Evolutionary conservation across 495 filamentous ascomycete genomes (phyloP).

Genomic region (Penicillium parvum): DNA sequence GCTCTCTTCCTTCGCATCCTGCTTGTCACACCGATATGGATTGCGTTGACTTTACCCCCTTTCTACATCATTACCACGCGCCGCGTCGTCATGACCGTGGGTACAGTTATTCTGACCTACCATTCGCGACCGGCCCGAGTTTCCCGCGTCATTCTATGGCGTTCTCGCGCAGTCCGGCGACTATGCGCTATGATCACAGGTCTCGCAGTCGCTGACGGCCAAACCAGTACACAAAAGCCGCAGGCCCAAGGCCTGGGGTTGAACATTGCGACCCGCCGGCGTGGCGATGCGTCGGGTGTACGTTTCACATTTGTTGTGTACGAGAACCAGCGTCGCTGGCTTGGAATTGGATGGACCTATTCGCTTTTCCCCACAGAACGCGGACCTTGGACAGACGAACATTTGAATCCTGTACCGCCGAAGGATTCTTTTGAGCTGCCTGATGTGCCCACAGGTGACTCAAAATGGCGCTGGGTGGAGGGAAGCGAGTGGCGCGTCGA

Average conservation of each 20-base stretch:
- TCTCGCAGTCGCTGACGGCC: slow-evolving; percentile 56
- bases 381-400: slow-evolving; percentile 91
- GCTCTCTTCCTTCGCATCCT: slow-evolving; percentile 86
- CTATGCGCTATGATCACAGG: slow-evolving; percentile 69
- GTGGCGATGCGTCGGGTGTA: slow-evolving; percentile 64
- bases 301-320: slow-evolving; percentile 94
- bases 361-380: slow-evolving; percentile 87
- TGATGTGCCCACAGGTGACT: slow-evolving; percentile 73
- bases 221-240: slow-evolving; percentile 22
- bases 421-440: slow-evolving; percentile 84
- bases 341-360: slow-evolving; percentile 91
- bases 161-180: slow-evolving; percentile 68
- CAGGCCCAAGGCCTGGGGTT: slow-evolving; percentile 40
- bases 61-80: slow-evolving; percentile 82
- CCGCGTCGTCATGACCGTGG: slow-evolving; percentile 70
- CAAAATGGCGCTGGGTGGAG: slow-evolving; percentile 85
- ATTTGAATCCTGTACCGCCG: slow-evolving; percentile 71
- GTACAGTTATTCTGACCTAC: slow-evolving; percentile 82
- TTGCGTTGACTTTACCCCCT: slow-evolving; percentile 73
- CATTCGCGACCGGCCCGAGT: slow-evolving; percentile 86
- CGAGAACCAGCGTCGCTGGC: slow-evolving; percentile 94
- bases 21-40: slow-evolving; percentile 83
- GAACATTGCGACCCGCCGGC: slow-evolving; percentile 48
- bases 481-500: slow-evolving; percentile 85
- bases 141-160: slow-evolving; percentile 84